Percentiles rank a stretch among this genome's conserved stretches.
phyloP scores from a whole-genome alignment of 176 grass and related monocot genomes.

The Secale cereale region DNA sequence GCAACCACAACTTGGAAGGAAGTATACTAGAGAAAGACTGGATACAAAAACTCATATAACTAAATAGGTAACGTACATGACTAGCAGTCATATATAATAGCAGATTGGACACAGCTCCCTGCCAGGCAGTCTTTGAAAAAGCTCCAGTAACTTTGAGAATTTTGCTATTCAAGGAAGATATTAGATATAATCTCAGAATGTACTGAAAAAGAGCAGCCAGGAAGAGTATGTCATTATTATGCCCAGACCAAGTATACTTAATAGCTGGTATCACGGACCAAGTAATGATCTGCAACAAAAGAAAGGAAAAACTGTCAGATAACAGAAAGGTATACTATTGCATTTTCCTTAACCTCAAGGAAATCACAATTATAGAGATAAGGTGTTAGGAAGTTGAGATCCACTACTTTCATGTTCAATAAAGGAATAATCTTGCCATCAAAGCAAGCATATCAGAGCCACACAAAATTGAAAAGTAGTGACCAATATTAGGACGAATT shows the following conservation, averaged over 20 bases:
- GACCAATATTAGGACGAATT: not conserved
- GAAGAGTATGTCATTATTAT: slow-evolving; percentile 72
- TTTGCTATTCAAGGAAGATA: slow-evolving; percentile 76
- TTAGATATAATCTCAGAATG: slow-evolving; percentile 80
- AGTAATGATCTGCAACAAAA: slow-evolving; percentile 69
- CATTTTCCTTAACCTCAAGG: not conserved
- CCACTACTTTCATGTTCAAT: not conserved
- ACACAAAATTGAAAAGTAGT: not conserved
- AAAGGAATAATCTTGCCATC: not conserved
- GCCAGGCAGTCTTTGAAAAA: slow-evolving; percentile 91
- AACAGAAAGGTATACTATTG: slow-evolving; percentile 6
- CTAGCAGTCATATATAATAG: slow-evolving; percentile 97
- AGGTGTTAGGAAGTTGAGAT: not conserved
- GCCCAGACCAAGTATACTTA: slow-evolving; percentile 61
- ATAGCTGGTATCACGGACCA: slow-evolving; percentile 85
- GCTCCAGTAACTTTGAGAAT: slow-evolving; percentile 75
- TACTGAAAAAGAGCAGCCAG: slow-evolving; percentile 79
- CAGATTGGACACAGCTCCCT: slow-evolving; percentile 87
- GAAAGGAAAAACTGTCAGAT: slow-evolving; percentile 8
- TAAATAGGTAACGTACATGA: slow-evolving; percentile 66
- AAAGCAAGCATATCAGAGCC: not conserved
- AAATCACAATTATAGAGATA: not conserved
- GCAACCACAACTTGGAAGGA: not conserved
- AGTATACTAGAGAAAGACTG: not conserved
- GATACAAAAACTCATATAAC: slow-evolving; percentile 2